Evolutionary conservation across 176 grass and related monocot species (phyloP), one percentile per base, ranked within the genome.

Genomic region (Avena sativa): DNA sequence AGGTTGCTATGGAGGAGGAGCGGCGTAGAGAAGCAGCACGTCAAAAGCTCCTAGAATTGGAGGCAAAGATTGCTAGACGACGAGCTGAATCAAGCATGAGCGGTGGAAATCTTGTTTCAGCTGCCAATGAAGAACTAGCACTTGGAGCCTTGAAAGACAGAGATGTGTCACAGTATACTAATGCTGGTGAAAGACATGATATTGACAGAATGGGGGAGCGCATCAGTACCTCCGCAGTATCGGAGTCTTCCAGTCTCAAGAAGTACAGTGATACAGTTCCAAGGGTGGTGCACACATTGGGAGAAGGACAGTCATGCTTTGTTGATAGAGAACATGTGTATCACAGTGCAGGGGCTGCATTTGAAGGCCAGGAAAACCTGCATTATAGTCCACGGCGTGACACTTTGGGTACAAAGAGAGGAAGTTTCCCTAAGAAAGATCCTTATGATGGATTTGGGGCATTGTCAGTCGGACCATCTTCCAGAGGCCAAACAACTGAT

Each of bases 11-110:
- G 76, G 97, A 98, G 88, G 97, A 98, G 75, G 97, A 94, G 89
- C 91, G 92, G 74, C 91, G 97, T 53, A 98, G 92, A 81, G 97
- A 98, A 81, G 97, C 92, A 70, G 97, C 97, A 52, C 87, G 59
- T 52, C 76, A 96, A 79, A 98, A 98, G 85, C 88, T 98, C 79
- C 80, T 93, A 59, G 97, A 98, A 66, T 85, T 98, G 75, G 97
- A 98, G 87, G 90, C 89, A 55, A 98, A n/a, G 88, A 98, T 98
- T 47, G 93, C 94, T 66, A 98, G 80, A 74, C 81, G 94, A 30
- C 82, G 88, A 64, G 79, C 83, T 38, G 90, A 91, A 89, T 79
- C 91, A 58, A 96, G 65, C 56, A 58, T 21, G 38, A 89, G 89
- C 13, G 87, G 85, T 80, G 85, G 66, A 44, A 80, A 67, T 47